Percentiles rank a stretch among this genome's conserved stretches.
These are phyloP conservation scores for Penicillium paxilli DNA, from an alignment of 495 filamentous ascomycete genomes.

Conservation along the genomic window DNA sequence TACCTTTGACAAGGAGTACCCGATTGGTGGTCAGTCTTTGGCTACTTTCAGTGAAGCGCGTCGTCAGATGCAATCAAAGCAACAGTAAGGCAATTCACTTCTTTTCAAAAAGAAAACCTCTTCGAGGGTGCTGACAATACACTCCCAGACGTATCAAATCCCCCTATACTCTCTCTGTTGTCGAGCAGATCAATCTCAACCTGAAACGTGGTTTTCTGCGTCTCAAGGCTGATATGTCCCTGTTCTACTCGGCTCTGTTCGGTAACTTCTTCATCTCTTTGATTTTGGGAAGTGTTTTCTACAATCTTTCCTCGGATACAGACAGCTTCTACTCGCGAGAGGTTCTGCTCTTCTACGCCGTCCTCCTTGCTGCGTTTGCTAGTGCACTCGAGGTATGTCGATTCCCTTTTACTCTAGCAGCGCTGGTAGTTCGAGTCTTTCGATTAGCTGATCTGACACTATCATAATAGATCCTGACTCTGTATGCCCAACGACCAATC, in stretches of 20 bases:
- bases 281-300: neutral
- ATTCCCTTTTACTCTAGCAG: too few relatives aligned
- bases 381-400: neutral
- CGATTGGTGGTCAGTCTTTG: constrained; percentile 2
- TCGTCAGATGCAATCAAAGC: constrained; percentile 23
- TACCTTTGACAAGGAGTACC: neutral
- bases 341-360: neutral
- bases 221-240: constrained; percentile 74
- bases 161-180: constrained; percentile 36
- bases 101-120: too few relatives aligned
- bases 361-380: neutral
- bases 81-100: neutral
- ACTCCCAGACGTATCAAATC: constrained; percentile 13
- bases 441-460: neutral
- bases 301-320: neutral
- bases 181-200: constrained; percentile 40
- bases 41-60: constrained; percentile 22
- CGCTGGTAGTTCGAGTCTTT: neutral
- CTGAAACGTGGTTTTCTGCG: constrained; percentile 43
- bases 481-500: neutral
- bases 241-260: constrained; percentile 37
- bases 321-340: neutral
- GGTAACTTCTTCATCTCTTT: neutral
- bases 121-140: too few relatives aligned
- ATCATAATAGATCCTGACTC: neutral